Percentiles rank a stretch among this genome's conserved stretches.
These are phyloP conservation scores for Candida hungchunana DNA, from an alignment of 805 yeast species.

Conservation along the genomic window DNA sequence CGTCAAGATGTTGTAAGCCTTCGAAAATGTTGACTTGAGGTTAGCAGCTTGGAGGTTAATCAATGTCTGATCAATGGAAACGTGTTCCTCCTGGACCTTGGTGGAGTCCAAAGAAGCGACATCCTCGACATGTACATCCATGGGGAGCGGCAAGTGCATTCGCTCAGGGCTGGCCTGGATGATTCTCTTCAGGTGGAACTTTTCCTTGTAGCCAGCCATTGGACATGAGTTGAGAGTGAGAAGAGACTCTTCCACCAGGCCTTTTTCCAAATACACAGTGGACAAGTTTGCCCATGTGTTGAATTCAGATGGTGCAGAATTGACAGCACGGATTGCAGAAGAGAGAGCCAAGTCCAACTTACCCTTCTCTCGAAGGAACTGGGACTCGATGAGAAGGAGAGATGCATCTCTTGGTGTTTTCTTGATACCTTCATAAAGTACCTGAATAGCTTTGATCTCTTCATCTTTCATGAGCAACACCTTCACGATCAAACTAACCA, in stretches of 20 bases:
- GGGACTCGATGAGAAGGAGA: conserved; percentile 51
- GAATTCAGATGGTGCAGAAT: conserved; percentile 71
- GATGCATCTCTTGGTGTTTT: conserved; percentile 51
- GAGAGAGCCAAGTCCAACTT: conserved; percentile 54
- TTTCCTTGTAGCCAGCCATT: conserved; percentile 67
- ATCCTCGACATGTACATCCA: conserved; percentile 66
- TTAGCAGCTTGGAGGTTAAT: conserved; percentile 65
- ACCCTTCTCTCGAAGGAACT: conserved; percentile 50
- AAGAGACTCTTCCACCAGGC: conserved; percentile 68
- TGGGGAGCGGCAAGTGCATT: conserved; percentile 72
- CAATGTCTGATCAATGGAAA: conserved; percentile 57
- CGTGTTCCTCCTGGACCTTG: conserved; percentile 63
- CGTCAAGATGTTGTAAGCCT: conserved; percentile 57
- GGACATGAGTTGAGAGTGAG: conserved; percentile 77
- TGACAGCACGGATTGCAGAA: conserved; percentile 60
- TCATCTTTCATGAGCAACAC: conserved; percentile 50
- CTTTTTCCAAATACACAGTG: conserved; percentile 54
- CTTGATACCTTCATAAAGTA: conserved; percentile 46
- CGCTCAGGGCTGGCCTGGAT: conserved; percentile 48
- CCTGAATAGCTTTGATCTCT: conserved; percentile 54
- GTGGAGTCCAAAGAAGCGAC: conserved; percentile 64
- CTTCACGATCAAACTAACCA: conserved; percentile 51
- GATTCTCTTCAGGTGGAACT: conserved; percentile 55
- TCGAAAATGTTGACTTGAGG: conserved; percentile 53
- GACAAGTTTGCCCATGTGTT: conserved; percentile 70